A percentile compares a stretch with the other conserved stretches of the same genome.
Evolutionary conservation across 108 stramenopile genomes (phyloP).

Genomic region (Nitzschia sp.): DNA sequence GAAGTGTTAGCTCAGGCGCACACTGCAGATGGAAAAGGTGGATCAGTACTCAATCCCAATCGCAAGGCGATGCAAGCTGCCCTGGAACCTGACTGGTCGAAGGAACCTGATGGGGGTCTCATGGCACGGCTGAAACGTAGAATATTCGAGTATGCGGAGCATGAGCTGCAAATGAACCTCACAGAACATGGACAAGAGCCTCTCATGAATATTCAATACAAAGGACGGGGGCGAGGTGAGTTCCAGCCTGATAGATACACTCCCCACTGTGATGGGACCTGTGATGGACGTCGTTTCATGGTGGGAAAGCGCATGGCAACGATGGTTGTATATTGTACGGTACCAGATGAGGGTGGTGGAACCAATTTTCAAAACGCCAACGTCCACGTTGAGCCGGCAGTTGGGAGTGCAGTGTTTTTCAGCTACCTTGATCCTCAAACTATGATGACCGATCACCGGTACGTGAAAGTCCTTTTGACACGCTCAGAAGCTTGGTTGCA

Average conservation of each 20-base stretch:
- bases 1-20: constrained; percentile 65
- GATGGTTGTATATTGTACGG: constrained; percentile 88
- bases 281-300: constrained; percentile 61
- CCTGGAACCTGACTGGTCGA: constrained; percentile 56
- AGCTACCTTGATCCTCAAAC: constrained; percentile 71
- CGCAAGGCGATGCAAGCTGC: constrained; percentile 85
- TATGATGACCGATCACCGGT: constrained; percentile 58
- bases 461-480: neutral
- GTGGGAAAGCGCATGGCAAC: constrained; percentile 86
- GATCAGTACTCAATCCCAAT: constrained; percentile 38
- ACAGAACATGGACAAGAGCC: constrained; percentile 80
- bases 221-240: constrained; percentile 64
- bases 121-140: constrained; percentile 55
- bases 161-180: constrained; percentile 62
- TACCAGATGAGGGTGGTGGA: constrained; percentile 77
- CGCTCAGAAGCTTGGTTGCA: neutral
- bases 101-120: constrained; percentile 53
- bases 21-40: constrained; percentile 82
- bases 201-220: constrained; percentile 83
- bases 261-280: constrained; percentile 88
- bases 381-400: constrained; percentile 75
- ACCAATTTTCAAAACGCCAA: constrained; percentile 89
- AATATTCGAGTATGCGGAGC: constrained; percentile 76
- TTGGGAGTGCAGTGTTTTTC: constrained; percentile 84
- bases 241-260: constrained; percentile 84